Conservation (phyloP, 306 rosid genomes). For the Hippophae rhamnoides region DNA sequence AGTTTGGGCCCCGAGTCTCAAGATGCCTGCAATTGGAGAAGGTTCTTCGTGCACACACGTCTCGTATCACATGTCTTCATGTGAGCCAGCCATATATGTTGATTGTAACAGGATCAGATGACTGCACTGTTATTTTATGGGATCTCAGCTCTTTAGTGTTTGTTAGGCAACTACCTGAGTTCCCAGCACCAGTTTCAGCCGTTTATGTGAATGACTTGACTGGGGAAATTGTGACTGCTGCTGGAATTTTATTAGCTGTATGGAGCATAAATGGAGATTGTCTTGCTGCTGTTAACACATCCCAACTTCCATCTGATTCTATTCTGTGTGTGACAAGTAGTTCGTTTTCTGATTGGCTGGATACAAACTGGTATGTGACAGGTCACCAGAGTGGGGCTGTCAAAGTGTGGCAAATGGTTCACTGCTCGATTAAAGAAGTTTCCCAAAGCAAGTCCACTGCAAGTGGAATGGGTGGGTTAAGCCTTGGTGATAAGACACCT, state of each 20-base stretch:
- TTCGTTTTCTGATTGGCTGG: conserved; percentile 85
- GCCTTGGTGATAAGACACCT: conserved; percentile 43
- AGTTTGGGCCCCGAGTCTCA: conserved; percentile 52
- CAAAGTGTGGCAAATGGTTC: conserved; percentile 97
- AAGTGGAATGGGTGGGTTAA: conserved; percentile 37
- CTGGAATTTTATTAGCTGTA: conserved; percentile 85
- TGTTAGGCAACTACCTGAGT: conserved; percentile 92
- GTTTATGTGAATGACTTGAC: conserved; percentile 84
- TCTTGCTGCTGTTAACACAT: conserved; percentile 79
- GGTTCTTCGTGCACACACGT: conserved; percentile 83
- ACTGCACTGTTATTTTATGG: conserved; percentile 92
- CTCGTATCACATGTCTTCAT: conserved; percentile 78
- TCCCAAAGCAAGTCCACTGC: conserved; percentile 48
- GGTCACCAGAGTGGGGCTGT: conserved; percentile 99
- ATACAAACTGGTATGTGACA: conserved; percentile 89
- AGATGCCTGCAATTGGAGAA: conserved; percentile 78
- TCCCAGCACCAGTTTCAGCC: conserved; percentile 81
- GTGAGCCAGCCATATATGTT: conserved; percentile 98
- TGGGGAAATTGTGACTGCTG: conserved; percentile 93
- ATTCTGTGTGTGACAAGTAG: conserved; percentile 83
- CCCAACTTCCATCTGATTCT: conserved; percentile 94
- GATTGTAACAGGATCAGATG: conserved; percentile 93
- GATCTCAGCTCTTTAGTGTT: conserved; percentile 90
- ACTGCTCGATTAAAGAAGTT: conserved; percentile 46
- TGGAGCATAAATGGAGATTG: conserved; percentile 98